These are phyloP conservation scores for Epicoccum nigrum DNA, from an alignment of 2,329 filamentous ascomycete species.

Conservation along the genomic window DNA sequence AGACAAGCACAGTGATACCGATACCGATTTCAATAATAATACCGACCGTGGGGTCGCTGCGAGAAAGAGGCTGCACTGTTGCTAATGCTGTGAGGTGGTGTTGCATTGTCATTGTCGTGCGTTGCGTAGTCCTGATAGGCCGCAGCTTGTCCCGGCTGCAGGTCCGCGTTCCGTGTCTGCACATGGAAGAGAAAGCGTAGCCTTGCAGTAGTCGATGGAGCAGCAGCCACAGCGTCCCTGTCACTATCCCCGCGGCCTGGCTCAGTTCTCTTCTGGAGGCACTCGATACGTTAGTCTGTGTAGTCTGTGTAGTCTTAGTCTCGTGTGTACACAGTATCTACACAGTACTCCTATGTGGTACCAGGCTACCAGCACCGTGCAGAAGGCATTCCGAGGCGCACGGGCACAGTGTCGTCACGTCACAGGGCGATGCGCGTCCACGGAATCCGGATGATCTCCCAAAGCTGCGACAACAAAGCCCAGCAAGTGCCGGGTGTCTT, in stretches of 20 bases:
- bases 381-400: constrained; percentile 14
- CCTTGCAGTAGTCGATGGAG: constrained; percentile 15
- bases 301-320: too few relatives aligned
- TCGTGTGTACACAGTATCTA: too few relatives aligned
- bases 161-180: constrained; percentile 16
- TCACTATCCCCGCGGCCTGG: constrained; percentile 16
- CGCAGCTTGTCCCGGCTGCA: constrained; percentile 10
- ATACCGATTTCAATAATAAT: too few relatives aligned
- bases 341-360: too few relatives aligned
- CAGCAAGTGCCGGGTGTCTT: constrained; percentile 10
- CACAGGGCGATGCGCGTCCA: constrained; percentile 5
- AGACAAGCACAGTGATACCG: constrained; percentile 5
- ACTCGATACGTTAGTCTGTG: not conserved
- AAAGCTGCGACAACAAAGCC: constrained; percentile 12
- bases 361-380: too few relatives aligned
- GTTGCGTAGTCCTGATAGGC: constrained; percentile 7
- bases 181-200: constrained; percentile 16
- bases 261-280: not conserved
- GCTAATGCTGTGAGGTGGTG: too few relatives aligned
- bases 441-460: constrained; percentile 13
- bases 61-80: constrained; percentile 6
- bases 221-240: too few relatives aligned
- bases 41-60: not conserved
- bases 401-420: constrained; percentile 18
- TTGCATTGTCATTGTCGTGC: constrained; percentile 9